Evolutionary conservation across 192 early-diverging fungal genomes (phyloP).

Genomic region (Chytriomyces sp.): DNA sequence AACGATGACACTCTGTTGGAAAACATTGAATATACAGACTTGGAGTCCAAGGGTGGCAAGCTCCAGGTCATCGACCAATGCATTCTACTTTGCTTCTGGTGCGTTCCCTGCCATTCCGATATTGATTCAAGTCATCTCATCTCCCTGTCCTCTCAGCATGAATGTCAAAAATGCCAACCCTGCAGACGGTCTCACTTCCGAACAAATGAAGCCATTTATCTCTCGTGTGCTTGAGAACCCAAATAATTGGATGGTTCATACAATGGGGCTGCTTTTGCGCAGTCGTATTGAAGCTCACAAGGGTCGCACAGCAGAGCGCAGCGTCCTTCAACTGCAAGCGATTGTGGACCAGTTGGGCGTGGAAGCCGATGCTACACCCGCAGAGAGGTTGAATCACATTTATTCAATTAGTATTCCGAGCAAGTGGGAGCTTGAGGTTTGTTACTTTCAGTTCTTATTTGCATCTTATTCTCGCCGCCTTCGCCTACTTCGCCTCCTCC

Average conservation of each 20-base stretch:
- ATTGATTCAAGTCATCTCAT: not conserved
- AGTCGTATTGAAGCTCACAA: slow-evolving; percentile 87
- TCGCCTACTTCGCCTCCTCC: too few species aligned
- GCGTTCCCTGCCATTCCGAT: not conserved
- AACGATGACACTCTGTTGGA: slow-evolving; percentile 95
- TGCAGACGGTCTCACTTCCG: slow-evolving; percentile 86
- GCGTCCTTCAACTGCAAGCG: slow-evolving; percentile 88
- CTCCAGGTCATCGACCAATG: slow-evolving; percentile 84
- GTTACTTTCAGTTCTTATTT: not conserved
- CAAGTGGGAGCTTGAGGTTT: slow-evolving; percentile 92
- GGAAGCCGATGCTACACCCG: slow-evolving; percentile 61
- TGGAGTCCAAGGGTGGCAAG: slow-evolving; percentile 59
- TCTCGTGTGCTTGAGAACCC: slow-evolving; percentile 86
- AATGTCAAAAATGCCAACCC: slow-evolving; percentile 97
- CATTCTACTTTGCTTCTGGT: slow-evolving; percentile 78
- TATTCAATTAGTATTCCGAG: slow-evolving; percentile 79
- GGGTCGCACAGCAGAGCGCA: slow-evolving; percentile 86
- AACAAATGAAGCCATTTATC: slow-evolving; percentile 96
- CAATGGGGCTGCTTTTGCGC: slow-evolving; percentile 89
- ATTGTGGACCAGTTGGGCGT: slow-evolving; percentile 90
- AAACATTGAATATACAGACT: slow-evolving; percentile 64
- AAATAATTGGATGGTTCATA: slow-evolving; percentile 98
- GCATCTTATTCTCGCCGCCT: not conserved
- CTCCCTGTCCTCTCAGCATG: slow-evolving; percentile 49
- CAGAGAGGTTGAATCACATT: slow-evolving; percentile 81